phyloP scores from a whole-genome alignment of 2,329 filamentous ascomycete species.

The Gnomoniopsis smithogilvyi region DNA sequence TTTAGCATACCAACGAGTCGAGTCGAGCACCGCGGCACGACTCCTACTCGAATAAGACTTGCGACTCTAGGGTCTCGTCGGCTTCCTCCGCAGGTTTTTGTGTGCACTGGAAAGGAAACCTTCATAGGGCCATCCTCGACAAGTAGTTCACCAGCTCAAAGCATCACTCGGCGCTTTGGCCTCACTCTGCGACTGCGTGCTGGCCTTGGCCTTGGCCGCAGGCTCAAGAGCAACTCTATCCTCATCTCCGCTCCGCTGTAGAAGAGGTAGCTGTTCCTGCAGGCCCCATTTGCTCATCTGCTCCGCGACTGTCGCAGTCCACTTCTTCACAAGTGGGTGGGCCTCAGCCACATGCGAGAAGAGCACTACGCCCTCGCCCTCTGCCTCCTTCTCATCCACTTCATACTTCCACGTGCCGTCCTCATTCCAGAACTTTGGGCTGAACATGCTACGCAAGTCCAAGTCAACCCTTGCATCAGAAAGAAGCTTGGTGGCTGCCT shows the following conservation, averaged over 20 bases:
- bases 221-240: slow-evolving; percentile 5
- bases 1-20: background rate
- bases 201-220: slow-evolving; percentile 15
- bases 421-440: slow-evolving; percentile 60
- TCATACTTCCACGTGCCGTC: slow-evolving; percentile 71
- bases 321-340: slow-evolving; percentile 66
- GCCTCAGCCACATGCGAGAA: slow-evolving; percentile 62
- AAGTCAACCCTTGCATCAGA: slow-evolving; percentile 57
- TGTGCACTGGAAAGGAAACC: background rate
- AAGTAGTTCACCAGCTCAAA: slow-evolving; percentile 24
- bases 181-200: slow-evolving; percentile 6
- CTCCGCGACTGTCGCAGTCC: slow-evolving; percentile 45
- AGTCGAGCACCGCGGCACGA: background rate
- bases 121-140: background rate
- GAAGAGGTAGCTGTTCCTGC: slow-evolving; percentile 14
- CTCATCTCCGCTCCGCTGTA: slow-evolving; percentile 14
- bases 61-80: background rate
- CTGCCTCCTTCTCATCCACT: slow-evolving; percentile 35
- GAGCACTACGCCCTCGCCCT: slow-evolving; percentile 38
- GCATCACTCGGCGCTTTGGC: slow-evolving; percentile 18
- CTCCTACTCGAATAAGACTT: too few species aligned
- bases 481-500: slow-evolving; percentile 33
- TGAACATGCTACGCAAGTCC: slow-evolving; percentile 60
- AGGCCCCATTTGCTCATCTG: slow-evolving; percentile 37
- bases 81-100: background rate